Percentiles rank a stretch among this genome's conserved stretches.
Conservation (phyloP, 495 filamentous ascomycete genomes). For the Penicillium diatomitis region DNA sequence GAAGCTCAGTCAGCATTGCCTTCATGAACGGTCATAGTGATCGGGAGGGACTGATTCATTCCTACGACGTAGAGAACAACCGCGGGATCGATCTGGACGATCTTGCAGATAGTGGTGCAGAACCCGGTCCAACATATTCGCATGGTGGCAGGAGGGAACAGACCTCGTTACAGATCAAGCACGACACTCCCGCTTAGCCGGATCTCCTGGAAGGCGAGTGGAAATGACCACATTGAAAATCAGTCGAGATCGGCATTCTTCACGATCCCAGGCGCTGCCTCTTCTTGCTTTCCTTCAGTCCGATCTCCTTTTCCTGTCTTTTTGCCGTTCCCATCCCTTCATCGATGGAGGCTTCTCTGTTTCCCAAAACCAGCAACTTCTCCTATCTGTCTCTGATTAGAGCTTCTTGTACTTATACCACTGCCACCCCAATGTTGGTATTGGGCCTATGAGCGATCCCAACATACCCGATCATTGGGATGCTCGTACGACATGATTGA, state of each 20-base stretch:
- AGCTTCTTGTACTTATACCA: slow-evolving; percentile 29
- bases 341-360: too few species aligned
- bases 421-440: slow-evolving; percentile 23
- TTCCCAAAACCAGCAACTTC: slow-evolving; percentile 1
- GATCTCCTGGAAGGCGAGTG: background rate
- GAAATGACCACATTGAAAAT: background rate
- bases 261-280: slow-evolving; percentile 13
- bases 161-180: slow-evolving; percentile 28
- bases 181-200: slow-evolving; percentile 27
- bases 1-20: slow-evolving; percentile 56
- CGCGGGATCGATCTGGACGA: slow-evolving; percentile 57
- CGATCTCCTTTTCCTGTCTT: background rate
- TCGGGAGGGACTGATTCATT: slow-evolving; percentile 71
- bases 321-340: too few species aligned
- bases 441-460: slow-evolving; percentile 12
- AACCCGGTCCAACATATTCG: slow-evolving; percentile 32
- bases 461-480: slow-evolving; percentile 21
- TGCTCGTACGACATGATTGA: slow-evolving; percentile 31
- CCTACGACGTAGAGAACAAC: slow-evolving; percentile 65
- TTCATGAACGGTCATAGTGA: slow-evolving; percentile 45
- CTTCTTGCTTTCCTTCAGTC: slow-evolving; percentile 9
- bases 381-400: slow-evolving; percentile 5
- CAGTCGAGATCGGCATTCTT: slow-evolving; percentile 8
- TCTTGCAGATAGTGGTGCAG: slow-evolving; percentile 59
- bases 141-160: slow-evolving; percentile 19